A percentile compares a stretch with the other conserved stretches of the same genome.
These are phyloP conservation scores for Aegilops umbellulata DNA, from an alignment of 176 grass and related monocot species.

Conservation along the genomic window DNA sequence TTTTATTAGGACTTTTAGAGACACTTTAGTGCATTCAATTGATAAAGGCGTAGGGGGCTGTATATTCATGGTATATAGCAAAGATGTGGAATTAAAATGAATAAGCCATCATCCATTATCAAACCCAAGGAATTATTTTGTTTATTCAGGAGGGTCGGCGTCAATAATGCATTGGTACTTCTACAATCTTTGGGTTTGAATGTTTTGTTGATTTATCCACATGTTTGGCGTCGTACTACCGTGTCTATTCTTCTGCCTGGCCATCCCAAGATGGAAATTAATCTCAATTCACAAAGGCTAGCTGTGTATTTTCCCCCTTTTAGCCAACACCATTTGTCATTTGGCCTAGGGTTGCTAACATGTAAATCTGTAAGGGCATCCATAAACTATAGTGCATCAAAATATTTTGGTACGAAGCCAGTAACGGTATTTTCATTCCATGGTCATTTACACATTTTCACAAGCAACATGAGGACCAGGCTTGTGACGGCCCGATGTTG, in stretches of 20 bases:
- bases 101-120: background rate
- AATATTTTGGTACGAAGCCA: background rate
- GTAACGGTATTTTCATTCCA: no score
- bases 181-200: background rate
- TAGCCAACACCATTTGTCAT: no score
- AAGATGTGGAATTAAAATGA: background rate
- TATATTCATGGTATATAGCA: background rate
- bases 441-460: no score
- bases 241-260: background rate
- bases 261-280: background rate
- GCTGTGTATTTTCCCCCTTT: no score
- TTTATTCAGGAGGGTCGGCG: background rate
- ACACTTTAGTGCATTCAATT: background rate
- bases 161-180: background rate
- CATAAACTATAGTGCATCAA: background rate
- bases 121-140: background rate
- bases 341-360: no score
- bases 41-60: background rate
- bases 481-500: no score
- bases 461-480: no score
- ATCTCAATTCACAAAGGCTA: no score
- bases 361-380: background rate
- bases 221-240: background rate
- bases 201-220: background rate
- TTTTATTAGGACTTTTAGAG: background rate